These are phyloP conservation scores for Leptodontidium sp. DNA, from an alignment of 2,329 filamentous ascomycete species.

Conservation along the genomic window DNA sequence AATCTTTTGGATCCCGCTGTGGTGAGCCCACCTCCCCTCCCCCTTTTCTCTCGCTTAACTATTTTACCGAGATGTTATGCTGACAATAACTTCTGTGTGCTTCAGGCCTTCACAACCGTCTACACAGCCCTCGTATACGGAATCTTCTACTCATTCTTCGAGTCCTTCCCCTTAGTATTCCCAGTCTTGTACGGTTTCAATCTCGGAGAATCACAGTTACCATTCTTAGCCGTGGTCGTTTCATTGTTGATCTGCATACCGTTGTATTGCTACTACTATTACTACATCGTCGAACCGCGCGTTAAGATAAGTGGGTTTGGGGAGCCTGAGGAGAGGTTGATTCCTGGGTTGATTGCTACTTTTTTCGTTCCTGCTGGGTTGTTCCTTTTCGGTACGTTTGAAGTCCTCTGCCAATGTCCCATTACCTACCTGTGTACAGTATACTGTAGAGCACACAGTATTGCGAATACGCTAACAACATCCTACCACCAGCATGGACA, in stretches of 20 bases:
- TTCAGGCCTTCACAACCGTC: conserved; percentile 60
- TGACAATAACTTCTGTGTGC: too few relatives aligned
- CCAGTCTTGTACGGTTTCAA: conserved; percentile 64
- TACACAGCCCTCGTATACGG: conserved; percentile 68
- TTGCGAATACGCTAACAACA: background rate
- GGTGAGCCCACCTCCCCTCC: conserved; percentile 19
- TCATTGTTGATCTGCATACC: conserved; percentile 58
- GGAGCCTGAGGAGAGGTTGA: conserved; percentile 47
- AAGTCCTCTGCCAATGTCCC: too few relatives aligned
- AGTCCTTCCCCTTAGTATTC: conserved; percentile 72
- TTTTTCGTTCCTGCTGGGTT: conserved; percentile 62
- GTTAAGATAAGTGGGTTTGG: conserved; percentile 44
- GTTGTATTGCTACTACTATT: conserved; percentile 57
- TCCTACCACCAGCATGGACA: conserved; percentile 47
- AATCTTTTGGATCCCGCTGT: conserved; percentile 66
- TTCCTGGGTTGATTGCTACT: conserved; percentile 50
- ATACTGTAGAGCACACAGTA: too few relatives aligned
- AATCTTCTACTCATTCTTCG: conserved; percentile 69
- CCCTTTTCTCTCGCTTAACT: background rate
- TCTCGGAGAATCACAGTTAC: conserved; percentile 61
- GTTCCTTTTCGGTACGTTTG: conserved; percentile 56
- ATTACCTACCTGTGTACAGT: too few relatives aligned
- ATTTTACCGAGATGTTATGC: background rate
- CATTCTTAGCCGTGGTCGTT: conserved; percentile 65
- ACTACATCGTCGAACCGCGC: conserved; percentile 44